Evolutionary conservation across 768 basidiomycete genomes (phyloP).

Genomic region (Boletus bicolor): DNA sequence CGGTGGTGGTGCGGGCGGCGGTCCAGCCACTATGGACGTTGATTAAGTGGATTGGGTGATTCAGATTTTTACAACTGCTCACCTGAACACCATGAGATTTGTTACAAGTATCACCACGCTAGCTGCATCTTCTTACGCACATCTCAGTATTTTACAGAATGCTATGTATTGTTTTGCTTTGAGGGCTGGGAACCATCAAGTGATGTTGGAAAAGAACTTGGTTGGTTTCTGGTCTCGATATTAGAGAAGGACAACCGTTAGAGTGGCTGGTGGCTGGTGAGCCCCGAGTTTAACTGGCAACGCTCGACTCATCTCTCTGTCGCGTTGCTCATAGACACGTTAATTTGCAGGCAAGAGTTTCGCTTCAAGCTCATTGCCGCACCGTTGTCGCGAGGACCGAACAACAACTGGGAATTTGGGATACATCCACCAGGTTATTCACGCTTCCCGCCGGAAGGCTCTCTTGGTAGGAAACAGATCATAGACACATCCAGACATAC

Average conservation of each 20-base stretch:
- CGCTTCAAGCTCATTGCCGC: neutral
- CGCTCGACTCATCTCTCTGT: neutral
- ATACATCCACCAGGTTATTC: neutral
- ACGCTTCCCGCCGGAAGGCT: neutral
- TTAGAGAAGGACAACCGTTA: too few species aligned
- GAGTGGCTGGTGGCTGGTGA: too few species aligned
- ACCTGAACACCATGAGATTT: slow-evolving; percentile 10
- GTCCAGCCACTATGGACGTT: slow-evolving; percentile 26
- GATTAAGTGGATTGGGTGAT: slow-evolving; percentile 17
- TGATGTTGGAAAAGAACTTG: too few species aligned
- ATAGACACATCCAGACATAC: neutral
- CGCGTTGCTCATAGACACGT: neutral
- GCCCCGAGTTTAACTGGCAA: neutral
- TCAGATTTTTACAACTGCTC: slow-evolving; percentile 7
- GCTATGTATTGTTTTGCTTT: slow-evolving; percentile 18
- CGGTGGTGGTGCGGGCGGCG: slow-evolving; percentile 15
- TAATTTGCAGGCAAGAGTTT: neutral
- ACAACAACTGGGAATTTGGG: neutral
- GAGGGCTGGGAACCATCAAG: neutral
- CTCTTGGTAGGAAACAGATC: neutral
- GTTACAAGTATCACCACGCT: slow-evolving; percentile 13
- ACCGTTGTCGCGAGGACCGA: neutral
- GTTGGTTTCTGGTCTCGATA: neutral
- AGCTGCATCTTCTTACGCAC: slow-evolving; percentile 17
- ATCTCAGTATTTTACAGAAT: slow-evolving; percentile 27